These are phyloP conservation scores for Bruguiera gymnorhiza DNA, from an alignment of 345 rosid species.

Conservation along the genomic window DNA sequence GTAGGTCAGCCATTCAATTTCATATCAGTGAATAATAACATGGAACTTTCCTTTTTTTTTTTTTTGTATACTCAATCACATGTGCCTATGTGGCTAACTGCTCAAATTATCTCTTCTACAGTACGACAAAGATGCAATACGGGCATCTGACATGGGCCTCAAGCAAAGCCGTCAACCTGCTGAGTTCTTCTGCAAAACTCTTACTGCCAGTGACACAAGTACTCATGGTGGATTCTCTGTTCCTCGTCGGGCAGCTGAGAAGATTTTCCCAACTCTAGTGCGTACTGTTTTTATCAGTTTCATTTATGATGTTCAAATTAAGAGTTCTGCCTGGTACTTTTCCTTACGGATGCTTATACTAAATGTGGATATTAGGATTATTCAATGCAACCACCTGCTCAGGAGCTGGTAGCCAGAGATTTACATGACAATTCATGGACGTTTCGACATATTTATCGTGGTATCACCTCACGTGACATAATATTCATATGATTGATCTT, in stretches of 20 bases:
- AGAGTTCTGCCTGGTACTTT: not conserved
- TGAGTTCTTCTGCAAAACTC: constrained; percentile 96
- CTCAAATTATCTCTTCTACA: constrained; percentile 31
- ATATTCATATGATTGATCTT: not conserved
- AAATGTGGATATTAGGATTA: constrained; percentile 37
- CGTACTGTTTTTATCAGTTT: constrained; percentile 17
- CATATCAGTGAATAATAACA: not conserved
- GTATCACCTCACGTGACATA: constrained; percentile 23
- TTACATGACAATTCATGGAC: constrained; percentile 55
- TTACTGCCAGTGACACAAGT: constrained; percentile 96
- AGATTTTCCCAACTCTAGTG: constrained; percentile 90
- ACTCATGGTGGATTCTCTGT: constrained; percentile 98
- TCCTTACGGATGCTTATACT: constrained; percentile 13
- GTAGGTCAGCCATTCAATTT: constrained; percentile 51
- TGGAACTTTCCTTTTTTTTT: not conserved
- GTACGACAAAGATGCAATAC: constrained; percentile 82
- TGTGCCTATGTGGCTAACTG: constrained; percentile 8
- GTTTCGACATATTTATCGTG: constrained; percentile 60
- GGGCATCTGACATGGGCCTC: constrained; percentile 81
- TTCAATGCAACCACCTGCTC: constrained; percentile 65
- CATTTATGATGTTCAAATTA: constrained; percentile 1
- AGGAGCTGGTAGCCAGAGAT: constrained; percentile 53
- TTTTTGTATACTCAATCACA: not conserved
- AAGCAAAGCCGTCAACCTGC: constrained; percentile 76
- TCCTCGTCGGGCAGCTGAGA: constrained; percentile 97